phyloP scores from a whole-genome alignment of 208 protist genomes.

The Trypanosoma rangeli region DNA sequence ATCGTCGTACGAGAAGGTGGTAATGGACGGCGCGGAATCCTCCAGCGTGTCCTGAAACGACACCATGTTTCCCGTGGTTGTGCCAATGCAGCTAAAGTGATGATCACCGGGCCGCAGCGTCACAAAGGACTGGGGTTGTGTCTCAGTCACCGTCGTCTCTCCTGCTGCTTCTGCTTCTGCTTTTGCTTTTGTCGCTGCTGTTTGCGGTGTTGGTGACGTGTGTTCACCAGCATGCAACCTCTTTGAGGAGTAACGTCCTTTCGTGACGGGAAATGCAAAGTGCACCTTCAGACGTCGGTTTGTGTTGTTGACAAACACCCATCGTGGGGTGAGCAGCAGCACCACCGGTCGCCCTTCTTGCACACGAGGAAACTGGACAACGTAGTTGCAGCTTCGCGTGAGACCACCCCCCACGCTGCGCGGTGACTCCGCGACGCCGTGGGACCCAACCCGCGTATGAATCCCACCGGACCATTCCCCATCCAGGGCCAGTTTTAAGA shows the following conservation, averaged over 20 bases:
- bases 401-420: conserved; percentile 33
- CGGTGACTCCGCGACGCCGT: conserved; percentile 60
- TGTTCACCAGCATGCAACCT: background rate
- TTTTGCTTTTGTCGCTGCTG: background rate
- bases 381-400: conserved; percentile 78
- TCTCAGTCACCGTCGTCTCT: background rate
- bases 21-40: conserved; percentile 44
- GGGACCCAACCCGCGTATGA: conserved; percentile 55
- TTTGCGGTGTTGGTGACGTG: background rate
- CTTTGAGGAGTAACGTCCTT: background rate
- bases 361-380: conserved; percentile 66
- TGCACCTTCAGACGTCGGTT: conserved; percentile 57
- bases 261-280: conserved; percentile 48
- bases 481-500: conserved; percentile 68
- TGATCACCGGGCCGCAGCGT: conserved; percentile 68
- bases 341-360: conserved; percentile 65
- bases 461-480: conserved; percentile 62
- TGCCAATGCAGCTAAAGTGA: conserved; percentile 78
- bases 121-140: conserved; percentile 14
- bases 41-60: conserved; percentile 64
- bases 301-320: conserved; percentile 77
- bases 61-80: conserved; percentile 54
- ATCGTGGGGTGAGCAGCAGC: conserved; percentile 69
- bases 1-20: conserved; percentile 14
- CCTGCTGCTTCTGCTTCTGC: conserved; percentile 4